Evolutionary conservation across 2,329 filamentous ascomycete species (phyloP).

Genomic region (Ploettnerulaceae sp.): DNA sequence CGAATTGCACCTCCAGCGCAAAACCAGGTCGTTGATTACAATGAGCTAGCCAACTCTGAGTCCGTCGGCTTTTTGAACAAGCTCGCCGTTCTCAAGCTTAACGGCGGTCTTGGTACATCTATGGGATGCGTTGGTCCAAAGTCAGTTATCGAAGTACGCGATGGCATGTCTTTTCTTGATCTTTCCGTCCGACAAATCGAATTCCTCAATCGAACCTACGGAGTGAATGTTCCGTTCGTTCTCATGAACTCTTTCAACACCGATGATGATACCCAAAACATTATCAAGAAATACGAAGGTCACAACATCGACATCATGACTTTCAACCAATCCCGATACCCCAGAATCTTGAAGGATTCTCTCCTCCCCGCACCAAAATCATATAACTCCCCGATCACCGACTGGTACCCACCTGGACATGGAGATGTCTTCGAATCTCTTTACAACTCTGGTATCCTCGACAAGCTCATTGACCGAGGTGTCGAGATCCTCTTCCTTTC

Average conservation of each 20-base stretch:
- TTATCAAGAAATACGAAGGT: constrained; percentile 99
- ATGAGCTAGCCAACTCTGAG: constrained; percentile 81
- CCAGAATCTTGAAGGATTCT: constrained; percentile 96
- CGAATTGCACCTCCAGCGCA: constrained; percentile 91
- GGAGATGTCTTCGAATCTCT: constrained; percentile 99
- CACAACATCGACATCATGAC: constrained; percentile 99
- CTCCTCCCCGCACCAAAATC: constrained; percentile 91
- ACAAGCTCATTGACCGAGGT: constrained; percentile 90
- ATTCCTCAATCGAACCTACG: constrained; percentile 97
- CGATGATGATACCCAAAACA: constrained; percentile 93
- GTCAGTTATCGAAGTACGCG: constrained; percentile 98
- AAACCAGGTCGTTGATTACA: constrained; percentile 93
- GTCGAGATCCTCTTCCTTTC: constrained; percentile 98
- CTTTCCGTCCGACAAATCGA: constrained; percentile 98
- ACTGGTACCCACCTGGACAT: constrained; percentile 99
- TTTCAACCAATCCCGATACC: constrained; percentile 99
- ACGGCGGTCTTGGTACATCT: constrained; percentile 97
- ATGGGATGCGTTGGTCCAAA: constrained; percentile 99
- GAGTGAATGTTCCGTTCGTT: constrained; percentile 94
- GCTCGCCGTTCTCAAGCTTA: constrained; percentile 97
- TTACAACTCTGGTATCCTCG: constrained; percentile 97
- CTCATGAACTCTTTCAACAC: constrained; percentile 99
- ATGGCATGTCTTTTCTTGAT: constrained; percentile 99
- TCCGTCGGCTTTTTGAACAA: constrained; percentile 95
- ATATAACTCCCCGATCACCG: constrained; percentile 79